phyloP scores from a whole-genome alignment of 768 basidiomycete species.

The Lentinula raphanica region DNA sequence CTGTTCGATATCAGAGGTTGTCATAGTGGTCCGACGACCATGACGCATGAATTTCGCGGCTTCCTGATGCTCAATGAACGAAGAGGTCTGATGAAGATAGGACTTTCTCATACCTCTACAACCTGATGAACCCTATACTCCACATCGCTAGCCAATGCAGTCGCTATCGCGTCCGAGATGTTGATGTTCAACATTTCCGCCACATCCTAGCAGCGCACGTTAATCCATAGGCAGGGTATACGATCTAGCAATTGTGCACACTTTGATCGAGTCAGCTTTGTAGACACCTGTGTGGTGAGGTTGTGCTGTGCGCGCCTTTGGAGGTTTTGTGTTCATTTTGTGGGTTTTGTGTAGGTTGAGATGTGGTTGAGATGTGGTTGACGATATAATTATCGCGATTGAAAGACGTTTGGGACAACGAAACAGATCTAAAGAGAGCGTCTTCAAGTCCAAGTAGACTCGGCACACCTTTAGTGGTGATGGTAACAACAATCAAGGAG shows the following conservation, averaged over 20 bases:
- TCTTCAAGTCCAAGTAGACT: too few species aligned
- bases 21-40: conserved; percentile 83
- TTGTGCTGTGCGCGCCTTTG: conserved; percentile 42
- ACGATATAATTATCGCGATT: too few species aligned
- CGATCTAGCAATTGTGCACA: conserved; percentile 19
- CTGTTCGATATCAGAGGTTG: conserved; percentile 86
- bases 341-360: not conserved
- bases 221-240: conserved; percentile 4
- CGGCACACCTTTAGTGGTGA: not conserved
- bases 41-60: conserved; percentile 97
- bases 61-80: conserved; percentile 41
- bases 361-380: not conserved
- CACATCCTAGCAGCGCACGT: conserved; percentile 57
- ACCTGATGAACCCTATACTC: conserved; percentile 96
- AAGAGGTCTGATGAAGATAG: not conserved
- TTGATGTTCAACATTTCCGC: conserved; percentile 83
- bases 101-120: conserved; percentile 62
- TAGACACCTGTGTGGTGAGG: conserved; percentile 55
- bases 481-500: not conserved
- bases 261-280: conserved; percentile 61
- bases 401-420: too few species aligned
- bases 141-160: conserved; percentile 88
- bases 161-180: conserved; percentile 74
- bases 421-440: too few species aligned
- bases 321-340: conserved; percentile 33